Base-by-base conservation (phyloP, 2,329 filamentous ascomycete species). In the Xylariaceae sp. region DNA sequence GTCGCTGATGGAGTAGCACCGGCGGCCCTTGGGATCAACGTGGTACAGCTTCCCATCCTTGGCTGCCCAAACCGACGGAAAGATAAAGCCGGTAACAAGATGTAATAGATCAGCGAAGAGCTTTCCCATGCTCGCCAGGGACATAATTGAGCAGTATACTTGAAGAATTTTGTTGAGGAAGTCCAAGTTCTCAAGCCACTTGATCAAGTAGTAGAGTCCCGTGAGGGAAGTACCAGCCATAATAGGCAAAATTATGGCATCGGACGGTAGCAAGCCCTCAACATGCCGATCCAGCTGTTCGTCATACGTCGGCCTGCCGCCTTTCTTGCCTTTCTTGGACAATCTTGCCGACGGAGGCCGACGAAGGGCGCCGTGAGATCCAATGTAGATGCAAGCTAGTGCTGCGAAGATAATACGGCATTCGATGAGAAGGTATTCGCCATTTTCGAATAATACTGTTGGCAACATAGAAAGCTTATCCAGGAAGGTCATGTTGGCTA, bases 181-280 rank as follows among this genome's bases (percentile, higher is more conserved):
- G 10, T 86, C 80, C 0, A 92, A 88, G 67, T 96, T 90, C 62
- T 93, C 81, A 52, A 97, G 83, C 83, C 89, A 95, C 71, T 96
- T 91, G 70, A 98, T 91, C 57, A 96, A 79, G 66, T 93, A 88
- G 77, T 98, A 98, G 12, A 98, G 79, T 4, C 86, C 86, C 42
- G 86, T 81, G 7, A 98, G 83, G 1, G 88, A 85, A 9, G 79
- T 68, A 1, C 87, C 91, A 5, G 92, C 93, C 52, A 92, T 78
- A 29, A 97, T 65, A 1, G 93, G 95, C 61, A 97, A 90, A 66
- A 96, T 73, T 63, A 98, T 84, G 46, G 91, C 93, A 73, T 98
- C 93, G 0, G 84, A 87, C 1, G 89, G 86, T 7, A 86, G 81
- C 50, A 96, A 74, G 0, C 88, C 88, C 58, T 86, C 82, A 16